phyloP scores from a whole-genome alignment of 768 basidiomycete genomes.

The Imleria badia region DNA sequence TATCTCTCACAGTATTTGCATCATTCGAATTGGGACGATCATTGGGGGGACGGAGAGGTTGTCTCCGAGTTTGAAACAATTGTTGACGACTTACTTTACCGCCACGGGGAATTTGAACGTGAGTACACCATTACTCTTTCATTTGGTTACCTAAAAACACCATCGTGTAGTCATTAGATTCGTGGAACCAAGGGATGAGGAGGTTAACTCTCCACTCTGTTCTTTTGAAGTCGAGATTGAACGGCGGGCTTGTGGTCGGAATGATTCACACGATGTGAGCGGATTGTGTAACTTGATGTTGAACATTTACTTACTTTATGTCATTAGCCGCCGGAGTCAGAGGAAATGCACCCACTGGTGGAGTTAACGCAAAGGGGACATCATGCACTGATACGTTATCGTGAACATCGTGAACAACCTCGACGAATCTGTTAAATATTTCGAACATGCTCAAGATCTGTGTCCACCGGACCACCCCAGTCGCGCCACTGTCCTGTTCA shows the following conservation, averaged over 20 bases:
- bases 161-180: not conserved
- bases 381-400: not conserved
- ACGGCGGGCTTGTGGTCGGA: too few relatives aligned
- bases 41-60: slow-evolving; percentile 7
- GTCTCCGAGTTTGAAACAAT: not conserved
- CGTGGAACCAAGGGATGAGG: not conserved
- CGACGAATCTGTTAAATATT: slow-evolving; percentile 16
- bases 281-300: not conserved
- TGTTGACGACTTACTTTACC: not conserved
- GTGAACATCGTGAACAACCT: slow-evolving; percentile 1
- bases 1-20: not conserved
- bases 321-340: not conserved
- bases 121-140: not conserved
- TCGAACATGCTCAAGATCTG: slow-evolving; percentile 12
- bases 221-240: not conserved
- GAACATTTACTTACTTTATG: not conserved
- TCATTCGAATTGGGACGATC: slow-evolving; percentile 6
- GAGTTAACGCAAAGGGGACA: not conserved
- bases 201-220: not conserved
- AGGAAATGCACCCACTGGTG: not conserved
- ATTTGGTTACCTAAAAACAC: not conserved
- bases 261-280: not conserved
- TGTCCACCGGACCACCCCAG: slow-evolving; percentile 13
- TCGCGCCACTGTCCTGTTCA: slow-evolving; percentile 8
- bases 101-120: not conserved